Evolutionary conservation across 495 filamentous ascomycete species (phyloP).

Genomic region (Penicillium waksmanii): DNA sequence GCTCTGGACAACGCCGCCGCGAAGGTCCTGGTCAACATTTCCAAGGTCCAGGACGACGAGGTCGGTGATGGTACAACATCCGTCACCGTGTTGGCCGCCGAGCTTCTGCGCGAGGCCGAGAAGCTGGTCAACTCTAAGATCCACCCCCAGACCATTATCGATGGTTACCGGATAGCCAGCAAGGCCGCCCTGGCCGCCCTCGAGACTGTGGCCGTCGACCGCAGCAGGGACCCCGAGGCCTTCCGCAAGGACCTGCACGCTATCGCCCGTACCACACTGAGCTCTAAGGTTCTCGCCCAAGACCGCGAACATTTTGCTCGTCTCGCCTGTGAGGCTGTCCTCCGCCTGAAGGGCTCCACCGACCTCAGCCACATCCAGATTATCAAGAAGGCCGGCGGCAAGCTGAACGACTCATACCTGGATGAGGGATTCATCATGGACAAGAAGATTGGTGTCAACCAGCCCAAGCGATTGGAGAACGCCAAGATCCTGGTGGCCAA

Average conservation of each 20-base stretch:
- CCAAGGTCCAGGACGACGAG: conserved; percentile 98
- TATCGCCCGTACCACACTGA: conserved; percentile 95
- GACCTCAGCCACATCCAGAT: conserved; percentile 98
- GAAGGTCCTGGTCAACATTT: conserved; percentile 95
- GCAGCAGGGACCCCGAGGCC: conserved; percentile 76
- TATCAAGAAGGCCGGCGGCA: conserved; percentile 98
- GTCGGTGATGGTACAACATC: conserved; percentile 95
- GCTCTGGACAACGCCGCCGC: conserved; percentile 98
- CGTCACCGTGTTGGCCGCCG: conserved; percentile 91
- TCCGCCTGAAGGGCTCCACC: conserved; percentile 86
- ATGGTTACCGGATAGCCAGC: conserved; percentile 96
- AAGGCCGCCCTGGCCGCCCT: conserved; percentile 83
- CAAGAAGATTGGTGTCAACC: conserved; percentile 98
- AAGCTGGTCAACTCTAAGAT: conserved; percentile 97
- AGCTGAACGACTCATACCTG: conserved; percentile 94
- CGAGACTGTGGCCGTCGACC: conserved; percentile 82
- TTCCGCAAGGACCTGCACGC: conserved; percentile 89
- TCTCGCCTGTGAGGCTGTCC: conserved; percentile 89
- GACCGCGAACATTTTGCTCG: conserved; percentile 90
- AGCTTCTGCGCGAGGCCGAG: conserved; percentile 94
- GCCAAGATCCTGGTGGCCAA: conserved; percentile 98
- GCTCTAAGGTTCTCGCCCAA: conserved; percentile 95
- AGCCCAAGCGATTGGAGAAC: conserved; percentile 95
- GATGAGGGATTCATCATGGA: conserved; percentile 98
- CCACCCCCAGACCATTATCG: conserved; percentile 98